Percentiles rank a stretch among this genome's conserved stretches.
phyloP scores from a whole-genome alignment of 73 alveolate species.

The Blepharisma japonicum region DNA sequence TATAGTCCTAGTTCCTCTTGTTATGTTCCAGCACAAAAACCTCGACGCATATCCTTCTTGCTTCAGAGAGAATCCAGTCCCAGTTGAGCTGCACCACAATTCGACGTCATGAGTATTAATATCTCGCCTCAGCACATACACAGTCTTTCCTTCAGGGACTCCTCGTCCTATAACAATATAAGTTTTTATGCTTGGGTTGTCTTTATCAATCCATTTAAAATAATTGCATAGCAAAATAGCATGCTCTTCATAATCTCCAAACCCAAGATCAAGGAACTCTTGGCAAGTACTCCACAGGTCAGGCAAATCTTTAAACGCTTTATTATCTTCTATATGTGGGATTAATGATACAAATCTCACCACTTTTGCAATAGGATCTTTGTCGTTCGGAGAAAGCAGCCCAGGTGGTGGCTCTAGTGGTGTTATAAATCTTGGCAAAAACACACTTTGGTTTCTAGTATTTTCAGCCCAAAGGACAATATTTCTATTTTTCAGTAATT shows the following conservation, averaged over 20 bases:
- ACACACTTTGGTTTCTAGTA: slow-evolving; percentile 85
- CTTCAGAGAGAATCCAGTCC: slow-evolving; percentile 86
- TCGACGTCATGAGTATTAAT: slow-evolving; percentile 79
- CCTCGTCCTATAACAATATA: slow-evolving; percentile 95
- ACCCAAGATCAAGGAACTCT: slow-evolving; percentile 90
- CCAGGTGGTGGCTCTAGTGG: slow-evolving; percentile 83
- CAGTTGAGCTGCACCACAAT: slow-evolving; percentile 95
- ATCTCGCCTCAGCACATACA: slow-evolving; percentile 90
- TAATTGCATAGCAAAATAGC: slow-evolving; percentile 96
- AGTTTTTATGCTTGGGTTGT: slow-evolving; percentile 66
- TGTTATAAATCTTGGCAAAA: slow-evolving; percentile 84
- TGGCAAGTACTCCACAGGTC: slow-evolving; percentile 94
- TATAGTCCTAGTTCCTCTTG: slow-evolving; percentile 68
- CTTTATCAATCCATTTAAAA: slow-evolving; percentile 90
- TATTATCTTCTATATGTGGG: slow-evolving; percentile 95
- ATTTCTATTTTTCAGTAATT: slow-evolving; percentile 68
- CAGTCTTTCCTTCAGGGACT: slow-evolving; percentile 98
- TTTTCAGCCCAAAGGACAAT: slow-evolving; percentile 89
- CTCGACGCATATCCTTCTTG: slow-evolving; percentile 61
- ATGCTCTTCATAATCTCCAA: slow-evolving; percentile 99
- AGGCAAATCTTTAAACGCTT: slow-evolving; percentile 94
- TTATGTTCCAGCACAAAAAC: slow-evolving; percentile 75
- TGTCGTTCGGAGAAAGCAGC: slow-evolving; percentile 59
- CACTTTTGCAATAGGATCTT: slow-evolving; percentile 90
- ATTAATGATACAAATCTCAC: slow-evolving; percentile 96